Conservation (phyloP, 2,329 filamentous ascomycete species). For the Harringtonia lauricola region DNA sequence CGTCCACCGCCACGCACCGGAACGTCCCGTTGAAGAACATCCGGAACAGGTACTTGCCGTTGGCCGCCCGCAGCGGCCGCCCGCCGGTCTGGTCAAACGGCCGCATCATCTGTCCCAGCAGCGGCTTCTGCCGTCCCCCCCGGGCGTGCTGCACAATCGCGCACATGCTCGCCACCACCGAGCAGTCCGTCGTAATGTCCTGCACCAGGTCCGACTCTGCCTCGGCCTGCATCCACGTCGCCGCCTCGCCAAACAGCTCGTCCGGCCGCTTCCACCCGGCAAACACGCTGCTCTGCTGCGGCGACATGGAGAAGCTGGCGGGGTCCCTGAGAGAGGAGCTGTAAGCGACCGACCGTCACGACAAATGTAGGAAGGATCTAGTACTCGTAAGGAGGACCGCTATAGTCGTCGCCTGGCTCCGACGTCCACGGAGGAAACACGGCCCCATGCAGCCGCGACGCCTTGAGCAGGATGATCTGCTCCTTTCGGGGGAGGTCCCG, state of each 20-base stretch:
- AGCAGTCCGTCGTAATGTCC: conserved; percentile 92
- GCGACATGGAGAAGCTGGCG: conserved; percentile 60
- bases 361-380: background rate
- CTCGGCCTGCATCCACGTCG: conserved; percentile 22
- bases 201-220: conserved; percentile 75
- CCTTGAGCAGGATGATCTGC: conserved; percentile 63
- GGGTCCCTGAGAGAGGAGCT: conserved; percentile 53
- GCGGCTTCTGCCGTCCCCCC: conserved; percentile 30
- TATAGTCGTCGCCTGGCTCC: conserved; percentile 53
- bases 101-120: conserved; percentile 59
- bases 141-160: conserved; percentile 62
- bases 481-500: conserved; percentile 58
- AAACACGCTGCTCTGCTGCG: conserved; percentile 64
- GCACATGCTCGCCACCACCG: conserved; percentile 90
- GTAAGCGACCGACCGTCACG: no score
- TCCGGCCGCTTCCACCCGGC: conserved; percentile 69
- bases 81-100: conserved; percentile 54
- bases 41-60: conserved; percentile 84
- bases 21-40: conserved; percentile 94
- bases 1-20: conserved; percentile 79
- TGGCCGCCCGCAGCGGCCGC: conserved; percentile 55
- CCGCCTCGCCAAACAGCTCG: conserved; percentile 42
- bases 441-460: conserved; percentile 71
- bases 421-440: conserved; percentile 78
- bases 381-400: no score